Base-by-base conservation (phyloP, 1,284 basidiomycete genomes). In the Ceraceosorus guamensis region DNA sequence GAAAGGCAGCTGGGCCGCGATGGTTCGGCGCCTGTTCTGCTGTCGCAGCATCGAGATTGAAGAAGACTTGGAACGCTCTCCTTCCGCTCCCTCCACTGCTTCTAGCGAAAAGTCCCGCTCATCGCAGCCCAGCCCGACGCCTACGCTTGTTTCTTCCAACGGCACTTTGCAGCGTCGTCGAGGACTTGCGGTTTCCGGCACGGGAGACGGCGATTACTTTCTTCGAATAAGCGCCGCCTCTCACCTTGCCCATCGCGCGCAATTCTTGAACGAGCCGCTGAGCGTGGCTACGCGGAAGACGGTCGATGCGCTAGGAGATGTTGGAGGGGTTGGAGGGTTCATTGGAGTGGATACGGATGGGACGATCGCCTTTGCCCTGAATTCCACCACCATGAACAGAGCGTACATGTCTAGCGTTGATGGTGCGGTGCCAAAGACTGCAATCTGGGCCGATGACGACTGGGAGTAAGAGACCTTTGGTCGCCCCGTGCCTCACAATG, bases 201-300 rank as follows among this genome's bases (percentile, higher is more conserved):
- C 88, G 11, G 88, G 88, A 3, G 84, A 89, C 66, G 88, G 88
- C 56, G 88, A 90, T 77, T 87, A 86, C 71, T 90, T 86, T 73
- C 88, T 89, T 55, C 81, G 87, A 46, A 81, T 81, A 54, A 82
- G 82, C 31, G 83, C 85, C 1, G 86, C 84, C 0, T 80, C 81
- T 2, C 84, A 84, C 0, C 81, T 89, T 43, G 85, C 84, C 4
- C 81, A 80, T 57, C 81, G 86, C 34, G 83, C 89, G 76, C 82
- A 82, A 61, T 84, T 83, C 65, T 77, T 82, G 5, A 70, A 80
- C 14, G 82, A 87, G 62, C 73, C 84, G 3, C 62, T 89, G 18
- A 67, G 79, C 16, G 75, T 80, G 52, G 86, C 88, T 1, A 77
- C 83, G 5, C 71, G 78, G 45, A 71, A 76, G 14, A 84, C 82